Evolutionary conservation across 495 filamentous ascomycete genomes (phyloP).

Genomic region (Monascus purpureus): DNA sequence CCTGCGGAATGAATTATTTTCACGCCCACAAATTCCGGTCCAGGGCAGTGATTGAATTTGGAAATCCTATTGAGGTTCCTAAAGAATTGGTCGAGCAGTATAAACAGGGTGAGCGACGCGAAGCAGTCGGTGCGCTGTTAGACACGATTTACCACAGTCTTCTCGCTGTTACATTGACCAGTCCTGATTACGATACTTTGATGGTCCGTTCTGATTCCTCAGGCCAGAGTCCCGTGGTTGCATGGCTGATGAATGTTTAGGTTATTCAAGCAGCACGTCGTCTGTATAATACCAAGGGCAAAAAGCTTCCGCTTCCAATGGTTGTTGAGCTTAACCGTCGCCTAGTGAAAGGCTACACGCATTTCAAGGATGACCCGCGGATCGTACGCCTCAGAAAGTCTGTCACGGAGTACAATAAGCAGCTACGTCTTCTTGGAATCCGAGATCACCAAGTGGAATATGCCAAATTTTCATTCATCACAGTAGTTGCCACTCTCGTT

Average conservation of each 20-base stretch:
- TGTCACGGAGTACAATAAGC: slow-evolving; percentile 76
- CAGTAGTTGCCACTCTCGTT: slow-evolving; percentile 60
- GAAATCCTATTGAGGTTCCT: slow-evolving; percentile 71
- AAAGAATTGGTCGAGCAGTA: slow-evolving; percentile 73
- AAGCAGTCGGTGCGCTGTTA: slow-evolving; percentile 68
- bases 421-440: slow-evolving; percentile 71
- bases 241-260: slow-evolving; percentile 27
- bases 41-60: slow-evolving; percentile 92
- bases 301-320: slow-evolving; percentile 85
- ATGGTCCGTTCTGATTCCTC: slow-evolving; percentile 46
- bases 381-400: slow-evolving; percentile 66
- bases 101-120: slow-evolving; percentile 64
- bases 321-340: slow-evolving; percentile 94
- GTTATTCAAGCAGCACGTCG: slow-evolving; percentile 86
- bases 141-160: slow-evolving; percentile 78
- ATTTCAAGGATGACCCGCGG: slow-evolving; percentile 82
- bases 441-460: slow-evolving; percentile 95
- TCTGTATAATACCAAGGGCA: slow-evolving; percentile 85
- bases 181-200: slow-evolving; percentile 91
- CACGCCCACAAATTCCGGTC: slow-evolving; percentile 98
- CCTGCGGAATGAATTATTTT: slow-evolving; percentile 99
- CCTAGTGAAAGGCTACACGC: slow-evolving; percentile 79
- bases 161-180: slow-evolving; percentile 79
- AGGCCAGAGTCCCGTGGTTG: not conserved
- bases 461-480: slow-evolving; percentile 62